Conservation (phyloP, 352 stramenopile species). For the Globisporangium okanoganense region DNA sequence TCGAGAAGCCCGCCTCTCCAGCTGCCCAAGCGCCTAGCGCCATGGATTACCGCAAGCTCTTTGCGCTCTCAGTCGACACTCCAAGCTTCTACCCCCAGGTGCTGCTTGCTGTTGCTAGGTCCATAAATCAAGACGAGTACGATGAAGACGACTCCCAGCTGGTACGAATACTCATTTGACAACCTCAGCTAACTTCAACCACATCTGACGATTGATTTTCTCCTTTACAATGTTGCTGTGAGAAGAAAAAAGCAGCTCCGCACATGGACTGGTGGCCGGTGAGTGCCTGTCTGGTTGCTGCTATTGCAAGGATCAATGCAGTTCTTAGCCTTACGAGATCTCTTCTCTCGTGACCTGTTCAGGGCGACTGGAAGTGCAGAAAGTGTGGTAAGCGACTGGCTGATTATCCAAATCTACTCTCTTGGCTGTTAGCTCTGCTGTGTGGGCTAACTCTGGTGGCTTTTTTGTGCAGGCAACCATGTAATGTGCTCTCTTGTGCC, state of each 20-base stretch:
- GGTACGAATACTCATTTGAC: conserved; percentile 20
- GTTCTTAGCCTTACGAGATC: too few relatives aligned
- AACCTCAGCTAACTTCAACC: neutral
- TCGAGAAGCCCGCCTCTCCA: neutral
- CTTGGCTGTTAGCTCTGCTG: too few relatives aligned
- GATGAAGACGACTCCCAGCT: conserved; percentile 9
- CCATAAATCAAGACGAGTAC: neutral
- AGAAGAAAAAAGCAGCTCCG: conserved; percentile 42
- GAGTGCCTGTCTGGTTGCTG: neutral
- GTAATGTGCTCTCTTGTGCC: conserved; percentile 23
- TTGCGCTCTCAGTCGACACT: conserved; percentile 33
- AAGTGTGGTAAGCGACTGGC: conserved; percentile 44
- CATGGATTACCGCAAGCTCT: conserved; percentile 21
- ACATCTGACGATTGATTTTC: neutral
- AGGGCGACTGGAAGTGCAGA: conserved; percentile 79
- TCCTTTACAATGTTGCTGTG: neutral
- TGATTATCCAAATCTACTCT: conserved; percentile 1
- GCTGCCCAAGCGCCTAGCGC: neutral
- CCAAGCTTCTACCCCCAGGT: conserved; percentile 34
- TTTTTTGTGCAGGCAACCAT: conserved; percentile 38
- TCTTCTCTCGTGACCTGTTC: conserved; percentile 15
- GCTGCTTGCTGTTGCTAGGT: too few relatives aligned
- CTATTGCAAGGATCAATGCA: neutral
- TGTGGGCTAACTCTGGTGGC: conserved; percentile 5
- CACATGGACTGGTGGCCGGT: conserved; percentile 84